Evolutionary conservation across 1,139 yeast species (phyloP), one percentile per base, ranked within the genome.

Genomic region (Trichomonascaceae sp.): DNA sequence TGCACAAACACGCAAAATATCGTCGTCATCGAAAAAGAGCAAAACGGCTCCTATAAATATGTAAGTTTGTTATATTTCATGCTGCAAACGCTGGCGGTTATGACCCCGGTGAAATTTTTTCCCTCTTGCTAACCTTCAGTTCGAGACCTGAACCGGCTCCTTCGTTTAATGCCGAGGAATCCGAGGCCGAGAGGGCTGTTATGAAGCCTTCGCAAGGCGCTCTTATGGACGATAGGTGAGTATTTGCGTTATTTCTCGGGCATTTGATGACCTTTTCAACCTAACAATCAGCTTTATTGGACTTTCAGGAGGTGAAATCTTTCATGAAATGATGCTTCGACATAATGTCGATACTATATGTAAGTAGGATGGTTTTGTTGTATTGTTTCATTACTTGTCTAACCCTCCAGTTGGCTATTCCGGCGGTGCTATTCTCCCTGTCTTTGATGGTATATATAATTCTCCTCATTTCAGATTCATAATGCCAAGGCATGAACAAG

Each of bases 361-460:
- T 71, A 96, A 96, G 49, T 89, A 87, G 74, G 1, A 39, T 12
- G 8, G 12, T n/a, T n/a, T n/a, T n/a, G n/a, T n/a, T n/a, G n/a
- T n/a, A n/a, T n/a, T n/a, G 20, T 46, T 17, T 20, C 15, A 44
- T 19, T 18, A 12, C 38, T 88, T 71, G n/a, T 96, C 96, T 50
- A 48, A 48, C 50, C 4, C 30, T 9, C 24, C 41, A 48, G 50
- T 48, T 19, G 50, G 50, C 50, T 89, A 88, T 74, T 96, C 98
- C 53, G 98, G 99, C 66, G 99, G 99, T 70, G 99, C 99, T 63
- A 93, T 93, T 68, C 80, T 93, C 66, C 98, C 99, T 22, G 99
- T 93, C 36, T 93, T 87, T 68, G 99, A 93, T 70, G 99, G 98
- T 62, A 93, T 93, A 65, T 87, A 87, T 77, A 87, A 91, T 75